These are phyloP conservation scores for Linderniella brevidens DNA, from an alignment of 257 asterid genomes.

Conservation along the genomic window DNA sequence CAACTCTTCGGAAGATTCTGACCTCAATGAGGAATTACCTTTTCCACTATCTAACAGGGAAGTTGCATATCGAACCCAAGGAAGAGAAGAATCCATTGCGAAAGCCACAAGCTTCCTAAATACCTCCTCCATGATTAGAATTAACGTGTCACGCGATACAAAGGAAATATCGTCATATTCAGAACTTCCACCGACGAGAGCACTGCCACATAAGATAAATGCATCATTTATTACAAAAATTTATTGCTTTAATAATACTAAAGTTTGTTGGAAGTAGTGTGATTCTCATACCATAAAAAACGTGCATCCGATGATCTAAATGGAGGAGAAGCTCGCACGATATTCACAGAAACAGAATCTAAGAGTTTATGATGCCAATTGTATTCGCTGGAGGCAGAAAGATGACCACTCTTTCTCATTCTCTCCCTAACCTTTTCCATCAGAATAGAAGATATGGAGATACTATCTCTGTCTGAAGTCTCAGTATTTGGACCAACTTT, in stretches of 20 bases:
- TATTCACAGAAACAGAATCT: slow-evolving; percentile 46
- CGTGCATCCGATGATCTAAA: slow-evolving; percentile 31
- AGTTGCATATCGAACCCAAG: slow-evolving; percentile 59
- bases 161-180: slow-evolving; percentile 41
- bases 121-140: slow-evolving; percentile 42
- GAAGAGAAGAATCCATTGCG: slow-evolving; percentile 46
- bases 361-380: slow-evolving; percentile 60
- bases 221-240: background rate
- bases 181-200: slow-evolving; percentile 65
- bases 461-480: slow-evolving; percentile 19
- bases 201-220: slow-evolving; percentile 37
- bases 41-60: slow-evolving; percentile 28
- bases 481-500: slow-evolving; percentile 17
- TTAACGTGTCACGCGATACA: slow-evolving; percentile 30
- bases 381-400: slow-evolving; percentile 19
- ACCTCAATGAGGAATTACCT: slow-evolving; percentile 16
- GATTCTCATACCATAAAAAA: slow-evolving; percentile 48
- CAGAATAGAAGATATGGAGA: slow-evolving; percentile 44
- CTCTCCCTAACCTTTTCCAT: slow-evolving; percentile 67
- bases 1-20: slow-evolving; percentile 25
- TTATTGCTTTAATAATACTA: too few species aligned
- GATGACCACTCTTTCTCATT: slow-evolving; percentile 19
- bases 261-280: slow-evolving; percentile 1
- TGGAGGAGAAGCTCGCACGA: slow-evolving; percentile 42
- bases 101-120: slow-evolving; percentile 36